These are phyloP conservation scores for Darksidea phi DNA, from an alignment of 495 filamentous ascomycete species.

Conservation along the genomic window DNA sequence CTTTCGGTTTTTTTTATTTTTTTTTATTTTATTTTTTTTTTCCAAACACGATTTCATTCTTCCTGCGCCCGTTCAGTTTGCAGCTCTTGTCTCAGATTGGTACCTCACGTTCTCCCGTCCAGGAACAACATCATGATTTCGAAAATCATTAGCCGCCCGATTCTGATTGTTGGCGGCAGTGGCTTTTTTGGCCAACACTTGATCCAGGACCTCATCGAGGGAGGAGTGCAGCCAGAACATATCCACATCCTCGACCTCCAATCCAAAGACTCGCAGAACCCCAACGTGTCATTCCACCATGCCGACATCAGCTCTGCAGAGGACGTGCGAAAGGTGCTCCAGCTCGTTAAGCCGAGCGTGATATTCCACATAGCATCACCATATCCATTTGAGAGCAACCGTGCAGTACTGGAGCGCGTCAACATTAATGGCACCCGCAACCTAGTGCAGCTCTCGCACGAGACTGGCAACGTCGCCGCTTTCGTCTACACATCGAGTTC, in stretches of 20 bases:
- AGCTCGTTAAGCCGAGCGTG: background rate
- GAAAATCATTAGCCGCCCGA: no score
- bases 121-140: no score
- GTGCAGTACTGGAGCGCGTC: background rate
- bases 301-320: slow-evolving; percentile 5
- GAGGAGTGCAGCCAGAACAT: background rate
- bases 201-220: background rate
- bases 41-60: no score
- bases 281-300: slow-evolving; percentile 3
- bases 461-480: slow-evolving; percentile 6
- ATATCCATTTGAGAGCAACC: background rate
- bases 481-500: slow-evolving; percentile 18
- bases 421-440: slow-evolving; percentile 15
- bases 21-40: no score
- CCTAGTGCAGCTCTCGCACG: slow-evolving; percentile 1
- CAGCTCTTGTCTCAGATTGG: no score
- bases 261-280: background rate
- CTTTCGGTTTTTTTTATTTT: no score
- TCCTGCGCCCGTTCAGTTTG: no score
- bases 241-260: slow-evolving; percentile 6
- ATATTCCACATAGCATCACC: slow-evolving; percentile 13
- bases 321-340: background rate
- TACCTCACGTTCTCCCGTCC: no score
- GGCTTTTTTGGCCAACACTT: slow-evolving; percentile 10
- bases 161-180: slow-evolving; percentile 11